phyloP scores from a whole-genome alignment of 2,329 filamentous ascomycete species.

The Aspergillus hiratsukae region DNA sequence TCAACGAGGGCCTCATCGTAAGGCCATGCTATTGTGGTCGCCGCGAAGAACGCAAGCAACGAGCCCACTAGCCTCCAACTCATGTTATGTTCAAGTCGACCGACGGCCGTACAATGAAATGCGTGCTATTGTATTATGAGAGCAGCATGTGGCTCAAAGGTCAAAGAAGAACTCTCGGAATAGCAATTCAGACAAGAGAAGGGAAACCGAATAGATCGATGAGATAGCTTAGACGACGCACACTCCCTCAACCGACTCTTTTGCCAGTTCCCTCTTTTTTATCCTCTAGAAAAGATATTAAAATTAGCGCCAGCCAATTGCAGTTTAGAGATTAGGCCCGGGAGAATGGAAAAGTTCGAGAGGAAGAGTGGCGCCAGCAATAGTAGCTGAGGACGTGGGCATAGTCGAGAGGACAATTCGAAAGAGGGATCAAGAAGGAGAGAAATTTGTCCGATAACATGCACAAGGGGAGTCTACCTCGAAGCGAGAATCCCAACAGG shows the following conservation, averaged over 20 bases:
- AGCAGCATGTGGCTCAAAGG: constrained; percentile 17
- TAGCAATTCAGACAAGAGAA: neutral
- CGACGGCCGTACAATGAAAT: neutral
- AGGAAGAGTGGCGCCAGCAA: neutral
- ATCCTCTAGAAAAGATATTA: neutral
- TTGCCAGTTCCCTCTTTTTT: neutral
- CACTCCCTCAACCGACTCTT: neutral
- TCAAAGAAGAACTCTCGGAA: neutral
- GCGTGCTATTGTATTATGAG: neutral
- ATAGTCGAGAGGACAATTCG: neutral
- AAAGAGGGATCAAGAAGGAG: neutral
- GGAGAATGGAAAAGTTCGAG: neutral
- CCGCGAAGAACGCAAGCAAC: constrained; percentile 26
- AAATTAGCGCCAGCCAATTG: neutral
- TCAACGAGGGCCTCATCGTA: constrained; percentile 49
- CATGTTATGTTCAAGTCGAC: constrained; percentile 28
- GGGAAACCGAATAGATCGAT: neutral
- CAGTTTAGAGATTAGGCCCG: neutral
- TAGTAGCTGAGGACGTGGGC: neutral
- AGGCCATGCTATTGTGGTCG: constrained; percentile 30
- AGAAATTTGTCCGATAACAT: neutral
- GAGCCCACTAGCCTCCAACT: constrained; percentile 24
- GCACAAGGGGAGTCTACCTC: neutral
- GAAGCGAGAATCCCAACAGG: neutral
- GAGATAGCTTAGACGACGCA: neutral